Conservation (phyloP, 163 green algal genomes). For the Prototheca stagnorum region DNA sequence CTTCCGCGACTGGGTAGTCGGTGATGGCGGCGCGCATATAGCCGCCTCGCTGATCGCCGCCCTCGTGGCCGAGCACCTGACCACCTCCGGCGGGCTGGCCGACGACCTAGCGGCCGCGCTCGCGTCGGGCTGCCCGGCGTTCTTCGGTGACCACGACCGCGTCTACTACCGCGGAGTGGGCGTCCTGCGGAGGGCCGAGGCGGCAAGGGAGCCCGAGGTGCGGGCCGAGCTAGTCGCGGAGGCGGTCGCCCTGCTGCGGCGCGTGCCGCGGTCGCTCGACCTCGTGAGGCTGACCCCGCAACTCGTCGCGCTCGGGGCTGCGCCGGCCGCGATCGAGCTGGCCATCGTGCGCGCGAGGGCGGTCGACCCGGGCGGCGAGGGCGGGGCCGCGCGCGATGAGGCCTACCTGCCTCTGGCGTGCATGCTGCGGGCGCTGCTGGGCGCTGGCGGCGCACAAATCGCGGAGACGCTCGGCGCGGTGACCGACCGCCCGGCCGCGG, state of each 20-base stretch:
- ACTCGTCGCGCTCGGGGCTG: slow-evolving; percentile 47
- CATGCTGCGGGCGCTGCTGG: no score
- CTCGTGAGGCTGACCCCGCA: slow-evolving; percentile 39
- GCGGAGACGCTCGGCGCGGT: no score
- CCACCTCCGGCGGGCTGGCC: slow-evolving; percentile 22
- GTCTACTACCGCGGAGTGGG: slow-evolving; percentile 54
- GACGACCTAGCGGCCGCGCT: slow-evolving; percentile 41
- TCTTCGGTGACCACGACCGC: slow-evolving; percentile 66
- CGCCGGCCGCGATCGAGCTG: slow-evolving; percentile 53
- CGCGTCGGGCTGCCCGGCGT: slow-evolving; percentile 42
- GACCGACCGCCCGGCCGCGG: no score
- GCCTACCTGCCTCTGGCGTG: no score
- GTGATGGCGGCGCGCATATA: slow-evolving; percentile 27
- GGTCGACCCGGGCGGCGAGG: no score
- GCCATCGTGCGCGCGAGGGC: slow-evolving; percentile 3
- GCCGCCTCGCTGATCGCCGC: slow-evolving; percentile 48
- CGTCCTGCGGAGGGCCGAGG: slow-evolving; percentile 27
- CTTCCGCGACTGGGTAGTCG: slow-evolving; percentile 36
- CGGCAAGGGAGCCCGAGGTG: slow-evolving; percentile 5
- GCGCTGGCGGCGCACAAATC: no score
- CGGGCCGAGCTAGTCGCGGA: slow-evolving; percentile 7
- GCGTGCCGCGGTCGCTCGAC: slow-evolving; percentile 45
- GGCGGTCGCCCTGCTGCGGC: slow-evolving; percentile 12
- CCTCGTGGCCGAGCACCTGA: slow-evolving; percentile 43
- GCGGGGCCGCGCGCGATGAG: no score